A percentile compares a stretch with the other conserved stretches of the same genome.
These are phyloP conservation scores for Gremmenia infestans DNA, from an alignment of 2,329 filamentous ascomycete species.

Conservation along the genomic window DNA sequence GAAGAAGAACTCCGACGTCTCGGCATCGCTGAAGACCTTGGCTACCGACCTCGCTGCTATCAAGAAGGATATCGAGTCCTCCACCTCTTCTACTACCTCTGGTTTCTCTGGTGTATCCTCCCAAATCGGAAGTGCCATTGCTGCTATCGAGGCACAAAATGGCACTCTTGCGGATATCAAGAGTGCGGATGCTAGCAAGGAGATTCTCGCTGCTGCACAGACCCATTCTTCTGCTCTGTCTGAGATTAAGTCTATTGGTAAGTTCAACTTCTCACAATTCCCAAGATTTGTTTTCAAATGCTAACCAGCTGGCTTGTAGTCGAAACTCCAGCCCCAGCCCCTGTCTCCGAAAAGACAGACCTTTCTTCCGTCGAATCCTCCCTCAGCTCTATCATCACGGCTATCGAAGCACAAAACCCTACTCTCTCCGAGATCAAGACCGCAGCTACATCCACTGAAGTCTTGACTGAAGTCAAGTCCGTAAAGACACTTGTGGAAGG, in stretches of 20 bases:
- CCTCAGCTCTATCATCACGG: constrained; percentile 1
- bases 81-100: constrained; percentile 5
- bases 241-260: constrained; percentile 8
- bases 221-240: constrained; percentile 11
- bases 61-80: constrained; percentile 19
- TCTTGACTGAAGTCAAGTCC: constrained; percentile 6
- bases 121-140: constrained; percentile 14
- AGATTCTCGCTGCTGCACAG: constrained; percentile 18
- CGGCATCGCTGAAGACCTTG: constrained; percentile 12
- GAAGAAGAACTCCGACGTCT: constrained; percentile 17
- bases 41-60: constrained; percentile 17
- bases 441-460: constrained; percentile 6
- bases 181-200: constrained; percentile 18
- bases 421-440: constrained; percentile 17
- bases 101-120: constrained; percentile 16
- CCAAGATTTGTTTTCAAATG: background rate
- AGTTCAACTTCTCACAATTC: background rate
- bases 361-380: constrained; percentile 12
- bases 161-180: constrained; percentile 25
- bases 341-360: constrained; percentile 16
- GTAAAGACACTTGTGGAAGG: constrained; percentile 3
- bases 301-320: too few relatives aligned
- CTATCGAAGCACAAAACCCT: constrained; percentile 8
- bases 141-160: constrained; percentile 22
- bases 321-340: constrained; percentile 9